Conservation (phyloP, 768 basidiomycete species). For the Leccinum disarticulatum region DNA sequence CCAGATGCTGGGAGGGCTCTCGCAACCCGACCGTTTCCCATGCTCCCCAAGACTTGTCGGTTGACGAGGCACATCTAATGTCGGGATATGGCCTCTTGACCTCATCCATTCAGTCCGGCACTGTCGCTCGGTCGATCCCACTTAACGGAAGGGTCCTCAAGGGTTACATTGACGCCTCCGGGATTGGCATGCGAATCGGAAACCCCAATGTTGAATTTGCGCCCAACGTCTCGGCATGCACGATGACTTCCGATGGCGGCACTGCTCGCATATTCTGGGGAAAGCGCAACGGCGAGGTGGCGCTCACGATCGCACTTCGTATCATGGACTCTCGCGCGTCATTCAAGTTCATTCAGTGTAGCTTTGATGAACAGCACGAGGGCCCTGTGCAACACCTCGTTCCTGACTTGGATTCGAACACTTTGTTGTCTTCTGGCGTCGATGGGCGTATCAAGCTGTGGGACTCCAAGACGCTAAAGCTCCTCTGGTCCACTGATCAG, state of each 20-base stretch:
- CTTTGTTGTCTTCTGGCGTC: constrained; percentile 51
- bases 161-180: constrained; percentile 68
- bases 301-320: constrained; percentile 54
- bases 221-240: constrained; percentile 61
- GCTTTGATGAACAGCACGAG: constrained; percentile 60
- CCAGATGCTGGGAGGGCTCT: constrained; percentile 71
- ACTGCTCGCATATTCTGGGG: constrained; percentile 76
- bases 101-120: constrained; percentile 64
- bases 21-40: constrained; percentile 61
- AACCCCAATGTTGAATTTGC: constrained; percentile 77
- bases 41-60: constrained; percentile 56
- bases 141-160: constrained; percentile 66
- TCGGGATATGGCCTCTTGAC: constrained; percentile 55
- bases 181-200: constrained; percentile 57
- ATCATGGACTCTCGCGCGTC: constrained; percentile 57
- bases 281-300: constrained; percentile 64
- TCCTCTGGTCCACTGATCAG: constrained; percentile 61
- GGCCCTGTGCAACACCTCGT: constrained; percentile 54
- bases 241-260: constrained; percentile 58
- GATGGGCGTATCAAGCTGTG: constrained; percentile 77
- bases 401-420: constrained; percentile 43
- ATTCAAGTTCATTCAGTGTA: constrained; percentile 48
- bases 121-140: constrained; percentile 71
- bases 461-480: constrained; percentile 54
- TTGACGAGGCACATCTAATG: constrained; percentile 62